Conservation (phyloP, 306 rosid genomes). For the Argentina anserina region DNA sequence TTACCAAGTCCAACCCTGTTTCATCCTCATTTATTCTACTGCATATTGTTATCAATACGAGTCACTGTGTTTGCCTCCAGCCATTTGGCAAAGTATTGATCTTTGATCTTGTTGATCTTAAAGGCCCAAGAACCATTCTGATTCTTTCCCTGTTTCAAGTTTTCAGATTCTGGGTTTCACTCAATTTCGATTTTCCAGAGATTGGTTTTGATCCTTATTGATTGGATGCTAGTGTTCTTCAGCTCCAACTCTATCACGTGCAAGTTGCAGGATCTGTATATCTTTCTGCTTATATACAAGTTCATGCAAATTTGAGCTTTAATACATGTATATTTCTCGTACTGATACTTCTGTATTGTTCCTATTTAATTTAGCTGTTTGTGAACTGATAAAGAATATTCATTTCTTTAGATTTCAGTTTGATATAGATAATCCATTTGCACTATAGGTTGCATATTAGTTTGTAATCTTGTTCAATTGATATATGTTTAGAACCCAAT, state of each 20-base stretch:
- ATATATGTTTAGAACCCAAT: not conserved
- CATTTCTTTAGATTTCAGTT: not conserved
- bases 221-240: slow-evolving; percentile 9
- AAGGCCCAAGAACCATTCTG: slow-evolving; percentile 4
- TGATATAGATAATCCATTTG: not conserved
- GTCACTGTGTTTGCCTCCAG: not conserved
- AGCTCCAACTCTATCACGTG: slow-evolving; percentile 5
- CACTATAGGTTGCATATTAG: not conserved
- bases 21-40: not conserved
- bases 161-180: slow-evolving; percentile 13
- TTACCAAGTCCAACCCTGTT: not conserved
- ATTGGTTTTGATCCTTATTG: slow-evolving; percentile 16
- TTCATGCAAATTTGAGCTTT: slow-evolving; percentile 23
- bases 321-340: slow-evolving; percentile 6
- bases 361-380: slow-evolving; percentile 2
- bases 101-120: slow-evolving; percentile 2
- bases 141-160: not conserved
- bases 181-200: not conserved
- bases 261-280: not conserved
- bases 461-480: slow-evolving; percentile 1
- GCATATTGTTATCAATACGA: not conserved
- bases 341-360: slow-evolving; percentile 7
- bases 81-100: slow-evolving; percentile 7
- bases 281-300: slow-evolving; percentile 16
- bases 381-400: not conserved